Evolutionary conservation across 177 flowering plant genomes (phyloP), one percentile per base, ranked within the genome.

Genomic region (Vitis hybrid): DNA sequence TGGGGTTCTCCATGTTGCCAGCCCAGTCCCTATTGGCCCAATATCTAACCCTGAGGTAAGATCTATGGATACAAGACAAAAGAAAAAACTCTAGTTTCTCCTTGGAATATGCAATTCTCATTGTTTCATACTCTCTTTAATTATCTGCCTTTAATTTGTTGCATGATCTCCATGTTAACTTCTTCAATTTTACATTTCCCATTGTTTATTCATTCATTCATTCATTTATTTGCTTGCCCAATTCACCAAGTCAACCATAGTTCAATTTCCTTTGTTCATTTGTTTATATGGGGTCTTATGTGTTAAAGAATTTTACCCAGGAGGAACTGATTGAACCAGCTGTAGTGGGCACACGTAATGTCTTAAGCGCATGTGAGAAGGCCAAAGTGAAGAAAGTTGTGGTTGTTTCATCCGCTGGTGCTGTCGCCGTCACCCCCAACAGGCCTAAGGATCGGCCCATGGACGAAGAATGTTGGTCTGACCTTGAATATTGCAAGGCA

Each of bases 1-100:
- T 14, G 87, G 85, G 1, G 85, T 86, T 2, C 71, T 86, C 74
- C 87, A 83, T 74, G 72, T 80, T 48, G 89, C 89, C n/a, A 54
- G 73, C 56, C 87, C 85, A 5, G 80, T 83, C 64, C 80, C 82
- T 23, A 1, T 17, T 4, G 40, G 17, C 9, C 17, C 7, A 8
- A 69, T 78, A 13, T 9, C 70, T 2, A 71, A 80, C 62, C 84
- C 82, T 5, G 66, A 80, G 75, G 84, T 68, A 71, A 66, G 70
- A 62, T 10, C 4, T 26, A 26, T 26, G 30, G 5, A 26, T 26
- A 26, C 50, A 13, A 11, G 17, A 15, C 5, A 54, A 15, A 5
- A 10, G 17, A 15, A 54, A 15, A 4, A 54, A 14, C 17, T 54
- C 2, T 13, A 54, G 12, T 54, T 54, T 15, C 17, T 15, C 17